Evolutionary conservation across 805 yeast species (phyloP), one percentile per base, ranked within the genome.

Genomic region (Ogataea henricii): DNA sequence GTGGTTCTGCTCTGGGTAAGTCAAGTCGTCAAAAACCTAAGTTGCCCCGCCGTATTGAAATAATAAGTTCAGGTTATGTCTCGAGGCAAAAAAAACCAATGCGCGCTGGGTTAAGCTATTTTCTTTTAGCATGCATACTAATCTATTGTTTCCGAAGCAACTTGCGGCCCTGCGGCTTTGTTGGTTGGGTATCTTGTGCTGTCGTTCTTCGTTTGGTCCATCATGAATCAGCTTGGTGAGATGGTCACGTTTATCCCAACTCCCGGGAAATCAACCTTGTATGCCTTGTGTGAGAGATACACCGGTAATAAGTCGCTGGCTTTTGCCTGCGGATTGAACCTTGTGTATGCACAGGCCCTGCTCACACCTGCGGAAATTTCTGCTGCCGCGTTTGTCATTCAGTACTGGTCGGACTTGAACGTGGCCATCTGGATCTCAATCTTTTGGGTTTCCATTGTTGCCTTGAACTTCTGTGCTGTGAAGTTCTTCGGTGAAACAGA

Each of bases 161-260:
- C 56, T 1, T 57, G 63, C 48, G 69, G 69, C 4, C 69, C 69
- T 9, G 69, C 65, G 4, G 60, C 58, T 20, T 54, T 81, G 22
- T 72, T 87, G 32, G 66, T 80, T 16, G 81, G 89, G 13, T 87
- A 85, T 61, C 53, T 80, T n/a, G 65, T 81, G 43, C 75, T 86
- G 60, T 84, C 88, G 2, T 64, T 79, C 26, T 79, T 83, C 41
- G 83, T 86, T 25, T 85, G 77, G 66, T 77, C 81, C 48, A 81
- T 85, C 42, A 82, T 83, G 83, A 76, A 74, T 55, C 71, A 79
- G 33, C 65, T 83, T 44, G 87, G 86, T 46, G 89, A 83, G 62
- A 77, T 83, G 71, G 87, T 84, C 17, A 76, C 85, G 22, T 83
- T 71, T 55, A 53, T 77, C 26, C 85, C 85, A 1, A 70, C 80